Evolutionary conservation across 495 filamentous ascomycete species (phyloP), one percentile per base, ranked within the genome.

Genomic region (Articulospora tetracladia): DNA sequence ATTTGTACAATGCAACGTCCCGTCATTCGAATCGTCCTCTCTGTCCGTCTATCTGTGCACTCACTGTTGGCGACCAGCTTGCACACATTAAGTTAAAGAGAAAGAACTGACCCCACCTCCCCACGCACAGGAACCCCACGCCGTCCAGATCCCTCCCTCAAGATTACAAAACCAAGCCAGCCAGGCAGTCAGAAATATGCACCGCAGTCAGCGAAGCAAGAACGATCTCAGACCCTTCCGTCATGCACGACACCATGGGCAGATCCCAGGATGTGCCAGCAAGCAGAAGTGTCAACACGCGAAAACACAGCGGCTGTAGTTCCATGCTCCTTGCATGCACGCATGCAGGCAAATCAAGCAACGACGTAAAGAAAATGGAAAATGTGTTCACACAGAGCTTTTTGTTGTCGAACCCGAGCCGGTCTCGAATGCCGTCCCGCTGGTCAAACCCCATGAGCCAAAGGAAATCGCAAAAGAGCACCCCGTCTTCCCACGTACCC

Each of bases 101-200:
- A 26, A 26, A 19, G 48, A 62, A 1, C 23, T 50, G 32, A 24
- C 47, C 25, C 53, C 19, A 23, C 50, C 54, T 51, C 52, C 56
- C 60, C 56, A 57, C 17, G 34, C 39, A 30, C 52, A 36, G 47
- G 27, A 52, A 54, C 25, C 30, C 55, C 57, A 60, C 28, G 48
- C 23, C 24, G 22, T 48, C 47, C 55, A 44, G 59, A 20, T 22
- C 4, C 27, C n/a, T 4, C n/a, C n/a, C 39, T 44, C 53, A 64
- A 61, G 51, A 65, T 68, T 65, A 65, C 62, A 60, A 55, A 51
- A 60, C 49, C 47, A n/a, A 59, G 66, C 66, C 66, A 68, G 66
- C 66, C 62, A 68, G 58, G 53, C 65, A 50, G 58, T 36, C 50
- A 53, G 55, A 61, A 59, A 57, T 7, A 55, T 32, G 41, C 32